Base-by-base conservation (phyloP, 768 basidiomycete genomes). In the Boletus edulis region DNA sequence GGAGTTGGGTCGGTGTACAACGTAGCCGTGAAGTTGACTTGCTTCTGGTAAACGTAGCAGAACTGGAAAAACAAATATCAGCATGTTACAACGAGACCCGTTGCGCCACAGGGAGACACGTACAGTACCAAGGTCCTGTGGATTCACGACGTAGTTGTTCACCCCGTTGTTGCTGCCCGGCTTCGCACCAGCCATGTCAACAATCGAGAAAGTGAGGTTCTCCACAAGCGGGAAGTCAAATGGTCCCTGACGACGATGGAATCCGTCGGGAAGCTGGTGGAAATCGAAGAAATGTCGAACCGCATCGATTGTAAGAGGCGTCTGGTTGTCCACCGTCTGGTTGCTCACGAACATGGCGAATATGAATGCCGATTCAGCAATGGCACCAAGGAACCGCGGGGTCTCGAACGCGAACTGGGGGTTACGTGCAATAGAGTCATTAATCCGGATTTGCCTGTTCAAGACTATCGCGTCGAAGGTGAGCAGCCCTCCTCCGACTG, bases 341-440 rank as follows among this genome's bases (percentile, higher is more conserved):
- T 63, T 57, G 47, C 46, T 63, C 20, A 60, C 64, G 35, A 66
- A 65, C 35, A 65, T 57, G 3, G 57, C 58, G 3, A 66, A 44
- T 3, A 61, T 53, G 17, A 63, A 66, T 0, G 49, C 57, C 3
- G 54, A 49, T 45, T 65, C 64, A 2, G 51, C 54, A 55, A 60
- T 14, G 54, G 55, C 5, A 61, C 54, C 1, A 34, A 57, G 42
- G 37, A 14, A 65, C 3, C 63, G 55, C 0, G 60, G 60, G 3
- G 58, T 57, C 1, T 57, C 53, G 17, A 63, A 62, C 41, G 20
- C 49, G 31, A 64, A 65, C 0, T 55, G 53, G 0, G 64, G 64
- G 44, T 65, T 66, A 41, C 39, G 46, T 8, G 61, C 64, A 32
- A 65, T 66, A 13, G 64, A 65, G 45, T 66, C 53, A n/a, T 59